Percentiles rank a stretch among this genome's conserved stretches.
Conservation (phyloP, 139 green algal species). For the Diplosphaera chodatii region DNA sequence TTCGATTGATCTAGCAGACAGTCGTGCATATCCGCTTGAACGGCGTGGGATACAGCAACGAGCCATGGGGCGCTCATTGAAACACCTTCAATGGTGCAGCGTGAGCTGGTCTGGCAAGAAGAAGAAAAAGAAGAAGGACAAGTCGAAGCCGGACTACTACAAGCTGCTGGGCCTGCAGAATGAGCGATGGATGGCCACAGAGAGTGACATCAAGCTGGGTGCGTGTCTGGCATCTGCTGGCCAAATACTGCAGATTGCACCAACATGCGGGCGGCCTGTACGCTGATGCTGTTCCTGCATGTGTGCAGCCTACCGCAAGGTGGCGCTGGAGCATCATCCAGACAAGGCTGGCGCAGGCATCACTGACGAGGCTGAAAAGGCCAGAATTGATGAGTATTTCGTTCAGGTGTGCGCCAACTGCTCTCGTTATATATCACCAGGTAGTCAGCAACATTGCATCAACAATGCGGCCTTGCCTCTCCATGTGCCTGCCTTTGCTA, state of each 20-base stretch:
- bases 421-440: too few relatives aligned
- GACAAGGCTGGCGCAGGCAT: slow-evolving; percentile 63
- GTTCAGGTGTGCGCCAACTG: slow-evolving; percentile 34
- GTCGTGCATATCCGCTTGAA: too few relatives aligned
- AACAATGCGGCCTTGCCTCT: too few relatives aligned
- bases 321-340: slow-evolving; percentile 82
- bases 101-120: slow-evolving; percentile 61
- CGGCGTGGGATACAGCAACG: too few relatives aligned
- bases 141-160: slow-evolving; percentile 67
- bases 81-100: slow-evolving; percentile 4
- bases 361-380: slow-evolving; percentile 34
- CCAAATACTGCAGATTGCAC: too few relatives aligned
- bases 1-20: too few relatives aligned
- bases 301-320: slow-evolving; percentile 66
- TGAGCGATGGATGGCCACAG: slow-evolving; percentile 77
- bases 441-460: too few relatives aligned
- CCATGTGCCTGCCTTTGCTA: too few relatives aligned
- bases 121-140: slow-evolving; percentile 58
- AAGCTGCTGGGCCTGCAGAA: slow-evolving; percentile 73
- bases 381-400: slow-evolving; percentile 70
- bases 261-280: too few relatives aligned
- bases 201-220: slow-evolving; percentile 70
- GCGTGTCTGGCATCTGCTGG: background rate
- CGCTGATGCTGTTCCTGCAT: too few relatives aligned
- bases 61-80: too few relatives aligned